Base-by-base conservation (phyloP, 371 early-diverging fungal genomes). In the Circinella umbellata region DNA sequence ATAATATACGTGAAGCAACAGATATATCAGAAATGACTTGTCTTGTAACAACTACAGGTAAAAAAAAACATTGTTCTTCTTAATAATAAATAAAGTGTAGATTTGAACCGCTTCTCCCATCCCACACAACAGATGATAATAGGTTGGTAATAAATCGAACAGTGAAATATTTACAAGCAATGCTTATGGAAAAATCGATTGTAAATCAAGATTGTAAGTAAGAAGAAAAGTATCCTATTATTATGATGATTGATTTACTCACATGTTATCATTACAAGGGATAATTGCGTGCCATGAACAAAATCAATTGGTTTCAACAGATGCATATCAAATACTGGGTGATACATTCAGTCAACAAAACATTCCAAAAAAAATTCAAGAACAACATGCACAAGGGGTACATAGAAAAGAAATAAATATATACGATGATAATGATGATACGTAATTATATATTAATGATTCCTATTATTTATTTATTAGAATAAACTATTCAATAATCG, bases 131-230 rank as follows among this genome's bases (percentile, higher is more conserved):
- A 57, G 57, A 57, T 57, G 57, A 27, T 6, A 57, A 34, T 13
- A 18, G 27, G 27, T 7, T 5, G 27, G 57, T n/a, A 14, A 5
- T 7, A 4, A 18, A 15, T 18, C 53, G 57, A 34, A 57, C 57
- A 6, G n/a, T 57, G 27, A 57, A 57, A 34, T 57, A 57, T 34
- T 6, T 57, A 27, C 57, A 57, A 57, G 57, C 57, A 10, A 34
- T 57, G 57, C 57, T 57, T 27, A 57, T 57, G 57, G 57, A 27
- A 57, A 57, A 27, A 27, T 17, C 34, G 4, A 57, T 57, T 34
- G 57, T 57, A 27, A 57, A n/a, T 27, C 57, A 57, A 34, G 57
- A 57, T n/a, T 57, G 57, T 57, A 57, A 57, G 57, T 20, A 3
- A 34, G 4, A 18, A 53, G 15, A 53, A n/a, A n/a, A n/a, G n/a